Base-by-base conservation (phyloP, 2,329 filamentous ascomycete species). In the Coniella vitis region DNA sequence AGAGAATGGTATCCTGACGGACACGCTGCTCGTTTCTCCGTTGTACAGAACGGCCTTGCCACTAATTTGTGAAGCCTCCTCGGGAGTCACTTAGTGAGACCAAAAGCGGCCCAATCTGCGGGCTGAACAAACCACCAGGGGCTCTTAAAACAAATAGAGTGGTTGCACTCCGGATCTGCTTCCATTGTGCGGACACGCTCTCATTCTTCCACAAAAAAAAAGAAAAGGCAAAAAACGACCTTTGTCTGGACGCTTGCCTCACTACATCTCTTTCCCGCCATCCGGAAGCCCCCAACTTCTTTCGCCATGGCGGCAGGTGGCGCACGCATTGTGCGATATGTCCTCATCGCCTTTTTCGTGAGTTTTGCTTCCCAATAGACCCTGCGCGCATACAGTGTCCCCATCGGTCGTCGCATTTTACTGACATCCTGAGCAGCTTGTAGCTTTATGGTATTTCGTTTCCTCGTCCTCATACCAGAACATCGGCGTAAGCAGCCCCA, bases 281-380 rank as follows among this genome's bases (percentile, higher is more conserved):
- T n/a, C 9, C 25, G 19, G 17, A 4, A 47, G 25, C 25, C 10
- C 10, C 25, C 25, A 51, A 21, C 45, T 10, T 35, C 38, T 20
- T 19, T 58, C 62, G 71, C 57, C 62, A 79, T 77, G 74, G 83
- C 83, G 69, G 78, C 82, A 52, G 83, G 83, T 64, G 83, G 79
- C 58, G 81, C 84, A 68, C 83, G 86, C 69, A 88, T 89, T 62
- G 70, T 83, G 75, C 79, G 81, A 75, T 84, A 83, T 69, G 76
- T 95, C 65, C 76, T 93, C 63, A 82, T 95, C 62, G 87, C 89
- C 52, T 78, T 90, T 63, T 84, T 95, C 63, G 90, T 95, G 78
- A 63, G 85, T 75, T 38, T 34, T 45, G 52, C 32, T 25, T 32
- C 17, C 36, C 9, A 8, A 29, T 17, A 17, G 31, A 25, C 31